A percentile compares a stretch with the other conserved stretches of the same genome.
These are phyloP conservation scores for Rhytidiadelphus loreus DNA, from an alignment of 225 moss, liverwort and hornwort species.

Conservation along the genomic window DNA sequence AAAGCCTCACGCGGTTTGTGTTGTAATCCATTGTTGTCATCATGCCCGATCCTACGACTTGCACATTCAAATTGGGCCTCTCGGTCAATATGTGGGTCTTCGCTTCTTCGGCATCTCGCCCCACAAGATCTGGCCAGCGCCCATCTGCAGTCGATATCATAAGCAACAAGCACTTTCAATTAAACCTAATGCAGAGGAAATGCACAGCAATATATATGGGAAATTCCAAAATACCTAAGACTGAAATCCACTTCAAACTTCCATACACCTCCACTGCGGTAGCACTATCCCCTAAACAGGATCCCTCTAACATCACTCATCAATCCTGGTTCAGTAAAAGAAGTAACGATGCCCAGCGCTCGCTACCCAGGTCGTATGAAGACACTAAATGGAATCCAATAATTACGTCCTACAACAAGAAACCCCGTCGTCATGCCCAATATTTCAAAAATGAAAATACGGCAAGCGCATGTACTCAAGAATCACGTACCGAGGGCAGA, in stretches of 20 bases:
- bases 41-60: constrained; percentile 14
- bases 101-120: constrained; percentile 45
- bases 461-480: neutral
- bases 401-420: neutral
- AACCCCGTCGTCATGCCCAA: neutral
- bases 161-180: neutral
- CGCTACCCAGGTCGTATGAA: no score
- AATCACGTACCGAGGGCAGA: constrained; percentile 26
- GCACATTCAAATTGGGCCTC: constrained; percentile 24
- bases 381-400: neutral
- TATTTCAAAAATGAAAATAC: neutral
- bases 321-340: neutral
- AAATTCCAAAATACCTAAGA: neutral
- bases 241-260: neutral
- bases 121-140: constrained; percentile 58
- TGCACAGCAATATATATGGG: neutral
- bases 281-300: neutral
- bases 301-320: neutral
- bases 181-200: neutral
- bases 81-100: constrained; percentile 31
- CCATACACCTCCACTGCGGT: neutral
- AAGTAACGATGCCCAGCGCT: neutral
- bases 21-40: constrained; percentile 53
- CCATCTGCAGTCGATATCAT: constrained; percentile 20
- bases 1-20: constrained; percentile 31